Evolutionary conservation across 768 basidiomycete genomes (phyloP), one percentile per base, ranked within the genome.

Genomic region (Lactarius hengduanensis): DNA sequence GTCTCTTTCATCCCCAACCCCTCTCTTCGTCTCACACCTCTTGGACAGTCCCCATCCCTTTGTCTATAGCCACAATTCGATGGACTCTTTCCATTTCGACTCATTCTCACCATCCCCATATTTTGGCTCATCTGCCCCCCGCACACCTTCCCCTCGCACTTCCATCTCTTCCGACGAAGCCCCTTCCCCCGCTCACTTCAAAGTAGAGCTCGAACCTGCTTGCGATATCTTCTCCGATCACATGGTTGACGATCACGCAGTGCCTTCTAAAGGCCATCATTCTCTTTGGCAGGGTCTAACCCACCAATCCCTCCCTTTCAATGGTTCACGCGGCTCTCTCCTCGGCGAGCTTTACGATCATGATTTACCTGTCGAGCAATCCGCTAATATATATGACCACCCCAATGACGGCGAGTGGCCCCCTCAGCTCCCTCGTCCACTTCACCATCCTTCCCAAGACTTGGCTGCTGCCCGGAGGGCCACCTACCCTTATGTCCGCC

Each of bases 401-500:
- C 67, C 70, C 43, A 70, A 68, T 59, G 69, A 69, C 32, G 66
- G 70, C 50, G 62, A 72, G 63, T 62, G 66, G 62, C 64, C 66
- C 18, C 70, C 63, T 36, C 66, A 62, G 28, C 72, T 70, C 71
- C 67, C 74, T 69, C 64, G 65, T 47, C 64, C 68, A 63, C 66
- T 57, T 34, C 71, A 71, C 64, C 74, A 74, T 63, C 75, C 79
- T 50, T 69, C 69, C 7, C 77, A 78, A 64, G 85, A 87, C 67
- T 80, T 83, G 71, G 73, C 80, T 57, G 75, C 78, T 13, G 71
- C 75, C 62, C 88, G 91, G 58, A 82, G 91, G 66, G 86, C 87
- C 1, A 92, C 91, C 0, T 91, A 85, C 76, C 91, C 91, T 56
- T 88, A 86, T 73, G 88, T 89, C 60, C 83, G 89, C 53, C 88